Conservation (phyloP, 495 filamentous ascomycete species). For the Viridothelium virens region DNA sequence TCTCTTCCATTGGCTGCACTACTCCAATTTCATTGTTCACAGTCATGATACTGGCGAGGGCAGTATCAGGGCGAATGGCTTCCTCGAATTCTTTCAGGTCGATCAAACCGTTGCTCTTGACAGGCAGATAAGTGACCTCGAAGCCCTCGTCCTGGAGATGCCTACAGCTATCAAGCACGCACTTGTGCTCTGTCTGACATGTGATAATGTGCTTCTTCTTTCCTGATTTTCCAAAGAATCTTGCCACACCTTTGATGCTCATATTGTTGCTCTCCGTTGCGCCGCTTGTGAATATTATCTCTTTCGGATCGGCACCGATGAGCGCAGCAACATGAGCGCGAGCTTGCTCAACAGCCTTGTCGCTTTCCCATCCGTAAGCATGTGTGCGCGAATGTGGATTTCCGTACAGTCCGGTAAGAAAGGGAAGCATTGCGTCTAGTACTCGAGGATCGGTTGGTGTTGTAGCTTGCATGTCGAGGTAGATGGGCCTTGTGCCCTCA, state of each 20-base stretch:
- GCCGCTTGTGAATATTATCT: constrained; percentile 97
- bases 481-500: constrained; percentile 87
- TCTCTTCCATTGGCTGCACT: constrained; percentile 88
- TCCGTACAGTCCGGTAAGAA: constrained; percentile 85
- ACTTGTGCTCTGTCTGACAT: constrained; percentile 96
- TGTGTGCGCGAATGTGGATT: constrained; percentile 97
- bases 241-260: constrained; percentile 95
- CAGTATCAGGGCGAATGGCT: constrained; percentile 84
- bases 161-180: constrained; percentile 91
- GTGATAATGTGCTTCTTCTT: constrained; percentile 99
- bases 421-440: constrained; percentile 93
- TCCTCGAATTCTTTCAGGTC: constrained; percentile 79
- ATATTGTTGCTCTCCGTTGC: constrained; percentile 99
- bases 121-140: constrained; percentile 90
- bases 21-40: constrained; percentile 99
- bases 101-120: constrained; percentile 74
- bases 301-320: constrained; percentile 91
- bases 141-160: constrained; percentile 96
- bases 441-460: constrained; percentile 94
- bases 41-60: constrained; percentile 91
- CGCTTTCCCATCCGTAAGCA: constrained; percentile 97
- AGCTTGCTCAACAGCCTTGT: constrained; percentile 83
- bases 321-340: constrained; percentile 73
- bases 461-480: constrained; percentile 97
- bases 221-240: constrained; percentile 83